Conservation (phyloP, 2,329 filamentous ascomycete species). For the Thielaviopsis euricoi region DNA sequence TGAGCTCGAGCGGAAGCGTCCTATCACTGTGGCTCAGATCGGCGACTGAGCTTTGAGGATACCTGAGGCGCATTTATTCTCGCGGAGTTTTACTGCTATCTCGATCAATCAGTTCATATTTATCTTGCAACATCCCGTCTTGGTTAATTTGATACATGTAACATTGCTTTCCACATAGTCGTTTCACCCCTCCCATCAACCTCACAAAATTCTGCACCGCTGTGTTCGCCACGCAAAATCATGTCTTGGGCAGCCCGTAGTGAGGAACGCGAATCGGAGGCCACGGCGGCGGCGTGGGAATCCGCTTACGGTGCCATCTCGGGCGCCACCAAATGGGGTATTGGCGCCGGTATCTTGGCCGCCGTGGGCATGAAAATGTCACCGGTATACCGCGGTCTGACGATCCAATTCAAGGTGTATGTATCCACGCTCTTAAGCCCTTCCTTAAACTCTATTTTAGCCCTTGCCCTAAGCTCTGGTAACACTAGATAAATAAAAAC, state of each 20-base stretch:
- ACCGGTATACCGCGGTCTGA: slow-evolving; percentile 56
- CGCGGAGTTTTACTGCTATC: background rate
- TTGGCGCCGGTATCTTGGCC: slow-evolving; percentile 44
- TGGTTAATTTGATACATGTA: background rate
- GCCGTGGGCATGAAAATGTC: slow-evolving; percentile 46
- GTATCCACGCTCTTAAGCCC: slow-evolving; percentile 16
- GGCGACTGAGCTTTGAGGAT: background rate
- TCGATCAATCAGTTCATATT: background rate
- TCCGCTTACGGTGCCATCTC: slow-evolving; percentile 48
- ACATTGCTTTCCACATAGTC: background rate
- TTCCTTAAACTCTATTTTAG: background rate
- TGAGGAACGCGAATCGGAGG: slow-evolving; percentile 39
- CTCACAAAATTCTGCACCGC: background rate
- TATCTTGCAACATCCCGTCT: background rate
- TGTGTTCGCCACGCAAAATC: background rate
- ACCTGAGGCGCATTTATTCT: background rate
- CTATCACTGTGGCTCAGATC: background rate
- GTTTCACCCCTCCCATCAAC: no score
- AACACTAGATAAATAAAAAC: background rate
- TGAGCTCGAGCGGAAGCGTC: no score
- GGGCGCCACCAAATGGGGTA: slow-evolving; percentile 58
- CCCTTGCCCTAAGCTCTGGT: no score
- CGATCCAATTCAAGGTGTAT: slow-evolving; percentile 64
- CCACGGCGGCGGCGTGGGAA: slow-evolving; percentile 54
- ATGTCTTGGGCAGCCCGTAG: slow-evolving; percentile 8